Evolutionary conservation across 768 basidiomycete species (phyloP), one percentile per base, ranked within the genome.

Genomic region (Lentinula guzmanii): DNA sequence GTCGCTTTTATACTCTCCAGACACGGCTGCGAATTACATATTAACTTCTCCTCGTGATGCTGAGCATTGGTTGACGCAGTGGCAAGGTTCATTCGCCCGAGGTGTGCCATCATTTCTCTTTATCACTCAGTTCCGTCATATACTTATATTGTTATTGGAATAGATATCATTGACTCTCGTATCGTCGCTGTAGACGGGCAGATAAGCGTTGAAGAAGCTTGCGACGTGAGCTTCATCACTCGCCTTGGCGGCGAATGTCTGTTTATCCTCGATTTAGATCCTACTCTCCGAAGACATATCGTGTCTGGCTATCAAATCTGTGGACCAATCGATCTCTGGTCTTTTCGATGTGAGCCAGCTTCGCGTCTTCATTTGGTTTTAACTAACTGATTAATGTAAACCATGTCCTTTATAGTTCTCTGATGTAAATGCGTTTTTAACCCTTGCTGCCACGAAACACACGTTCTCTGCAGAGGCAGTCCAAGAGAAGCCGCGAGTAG

Each of bases 351-450:
- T 93, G 67, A 60, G 87, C 21, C 16, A 13, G 4, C 52, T 37
- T 39, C 6, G 6, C 16, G n/a, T 18, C 64, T 41, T 24, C 16
- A 35, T 43, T 52, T 39, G 37, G 2, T 34, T 41, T 3, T 1
- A 9, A 9, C 33, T 16, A 41, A 31, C 11, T 10, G 16, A 39
- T 34, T 8, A 52, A 24, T 28, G 15, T 13, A n/a, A 39, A 16
- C 11, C 18, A 5, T 34, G 35, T 9, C 6, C 1, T 24, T 35
- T 35, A 15, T 65, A 93, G 91, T 92, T 84, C 66, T 86, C 91
- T 16, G 91, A 93, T 69, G 88, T 93, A 10, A 93, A 93, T 69
- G 89, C 91, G n/a, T 93, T 93, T 68, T 72, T 93, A 62, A 90
- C 89, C 3, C 76, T 93, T 51, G 91, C 91, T 9, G 90, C 91